Conservation (phyloP, 2,329 filamentous ascomycete species). For the Cladosporium sphaerospermum region DNA sequence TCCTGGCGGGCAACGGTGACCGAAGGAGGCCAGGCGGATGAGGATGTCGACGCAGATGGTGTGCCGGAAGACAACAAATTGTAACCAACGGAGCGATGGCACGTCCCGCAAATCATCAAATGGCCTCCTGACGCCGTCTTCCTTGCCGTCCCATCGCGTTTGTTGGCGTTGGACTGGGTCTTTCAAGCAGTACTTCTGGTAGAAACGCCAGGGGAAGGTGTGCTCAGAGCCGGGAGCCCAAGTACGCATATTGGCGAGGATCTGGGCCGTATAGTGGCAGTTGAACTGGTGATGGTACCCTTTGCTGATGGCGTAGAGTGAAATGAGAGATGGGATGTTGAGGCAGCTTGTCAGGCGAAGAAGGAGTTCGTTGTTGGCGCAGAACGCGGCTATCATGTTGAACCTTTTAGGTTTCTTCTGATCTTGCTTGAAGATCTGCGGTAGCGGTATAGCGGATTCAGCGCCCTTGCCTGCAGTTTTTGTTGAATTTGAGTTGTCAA, state of each 20-base stretch:
- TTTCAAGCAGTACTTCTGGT: constrained; percentile 49
- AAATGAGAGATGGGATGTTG: constrained; percentile 51
- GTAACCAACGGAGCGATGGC: constrained; percentile 61
- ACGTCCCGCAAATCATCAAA: constrained; percentile 42
- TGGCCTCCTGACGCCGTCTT: neutral
- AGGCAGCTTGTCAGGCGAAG: constrained; percentile 53
- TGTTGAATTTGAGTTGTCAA: too few relatives aligned
- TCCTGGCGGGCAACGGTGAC: constrained; percentile 39
- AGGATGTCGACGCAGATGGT: constrained; percentile 56
- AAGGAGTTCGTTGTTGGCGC: constrained; percentile 43
- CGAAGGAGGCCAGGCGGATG: constrained; percentile 52
- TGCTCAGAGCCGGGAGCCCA: constrained; percentile 51
- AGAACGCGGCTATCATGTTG: constrained; percentile 31
- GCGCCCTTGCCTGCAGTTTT: too few relatives aligned
- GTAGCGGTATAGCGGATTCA: neutral
- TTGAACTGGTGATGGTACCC: constrained; percentile 58
- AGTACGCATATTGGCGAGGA: constrained; percentile 49
- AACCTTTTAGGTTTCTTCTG: constrained; percentile 16
- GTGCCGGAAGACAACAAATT: constrained; percentile 58
- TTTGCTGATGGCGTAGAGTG: constrained; percentile 58
- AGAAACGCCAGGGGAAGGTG: constrained; percentile 58
- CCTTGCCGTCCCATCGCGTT: constrained; percentile 13
- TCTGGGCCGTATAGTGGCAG: constrained; percentile 52
- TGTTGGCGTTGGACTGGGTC: constrained; percentile 46
- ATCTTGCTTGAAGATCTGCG: neutral